Evolutionary conservation across 768 basidiomycete species (phyloP).

Genomic region (Panaeolus cyanescens): DNA sequence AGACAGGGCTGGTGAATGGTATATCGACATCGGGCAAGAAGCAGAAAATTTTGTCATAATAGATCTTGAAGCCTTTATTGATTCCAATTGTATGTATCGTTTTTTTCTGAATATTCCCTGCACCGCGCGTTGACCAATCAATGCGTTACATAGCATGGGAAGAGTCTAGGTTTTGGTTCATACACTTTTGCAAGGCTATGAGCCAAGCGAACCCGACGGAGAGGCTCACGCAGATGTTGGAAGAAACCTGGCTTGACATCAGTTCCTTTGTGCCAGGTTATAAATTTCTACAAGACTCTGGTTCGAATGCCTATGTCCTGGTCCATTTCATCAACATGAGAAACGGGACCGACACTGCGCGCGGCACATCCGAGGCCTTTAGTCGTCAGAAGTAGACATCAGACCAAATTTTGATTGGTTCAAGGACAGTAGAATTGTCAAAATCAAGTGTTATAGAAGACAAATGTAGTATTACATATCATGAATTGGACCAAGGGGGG

Average conservation of each 20-base stretch:
- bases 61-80: background rate
- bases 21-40: background rate
- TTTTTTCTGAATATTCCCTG: too few species aligned
- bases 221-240: background rate
- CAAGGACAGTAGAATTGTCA: too few species aligned
- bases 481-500: constrained; percentile 32
- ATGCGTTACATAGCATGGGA: background rate
- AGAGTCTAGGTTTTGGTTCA: background rate
- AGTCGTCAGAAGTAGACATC: too few species aligned
- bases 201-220: background rate
- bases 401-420: too few species aligned
- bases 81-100: background rate
- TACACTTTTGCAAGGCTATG: background rate
- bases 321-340: too few species aligned
- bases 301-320: too few species aligned
- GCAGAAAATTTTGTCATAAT: background rate
- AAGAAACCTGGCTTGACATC: background rate
- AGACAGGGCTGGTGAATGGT: background rate
- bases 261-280: background rate
- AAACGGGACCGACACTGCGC: too few species aligned
- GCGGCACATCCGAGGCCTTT: too few species aligned
- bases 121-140: too few species aligned
- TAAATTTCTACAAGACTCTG: background rate
- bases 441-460: too few species aligned
- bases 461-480: too few species aligned